These are phyloP conservation scores for Trichoderma sp. DNA, from an alignment of 2,329 filamentous ascomycete genomes.

Conservation along the genomic window DNA sequence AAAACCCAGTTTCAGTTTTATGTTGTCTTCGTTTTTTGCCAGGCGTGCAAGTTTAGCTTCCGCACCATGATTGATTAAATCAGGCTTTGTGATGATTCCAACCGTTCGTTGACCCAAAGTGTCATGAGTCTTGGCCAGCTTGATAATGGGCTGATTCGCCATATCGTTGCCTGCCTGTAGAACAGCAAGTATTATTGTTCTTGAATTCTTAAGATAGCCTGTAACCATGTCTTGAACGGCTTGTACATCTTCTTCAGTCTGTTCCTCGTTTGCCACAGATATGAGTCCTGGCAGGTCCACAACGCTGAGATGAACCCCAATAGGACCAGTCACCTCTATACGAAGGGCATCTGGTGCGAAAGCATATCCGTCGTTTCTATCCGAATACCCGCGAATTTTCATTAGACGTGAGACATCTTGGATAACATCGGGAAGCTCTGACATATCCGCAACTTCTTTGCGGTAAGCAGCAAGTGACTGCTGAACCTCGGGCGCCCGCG, in stretches of 20 bases:
- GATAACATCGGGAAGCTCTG: not conserved
- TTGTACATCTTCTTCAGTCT: not conserved
- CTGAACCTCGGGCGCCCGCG: not conserved
- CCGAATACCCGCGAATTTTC: not conserved
- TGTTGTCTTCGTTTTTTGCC: not conserved
- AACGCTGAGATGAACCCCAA: slow-evolving; percentile 10
- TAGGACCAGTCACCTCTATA: slow-evolving; percentile 1
- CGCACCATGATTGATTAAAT: slow-evolving; percentile 3
- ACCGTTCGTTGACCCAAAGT: not conserved
- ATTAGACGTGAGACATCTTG: not conserved
- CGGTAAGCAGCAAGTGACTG: not conserved
- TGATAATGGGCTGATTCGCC: slow-evolving; percentile 1
- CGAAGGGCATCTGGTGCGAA: not conserved
- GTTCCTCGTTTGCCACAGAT: not conserved
- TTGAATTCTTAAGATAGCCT: not conserved
- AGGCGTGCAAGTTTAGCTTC: not conserved
- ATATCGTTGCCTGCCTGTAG: not conserved
- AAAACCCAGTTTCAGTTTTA: not conserved
- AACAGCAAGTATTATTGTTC: slow-evolving; percentile 15
- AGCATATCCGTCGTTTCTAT: not conserved
- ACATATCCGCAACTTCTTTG: not conserved
- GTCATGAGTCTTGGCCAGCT: not conserved
- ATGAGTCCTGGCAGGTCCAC: slow-evolving; percentile 20
- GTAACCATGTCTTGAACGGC: not conserved
- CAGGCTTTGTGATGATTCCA: slow-evolving; percentile 11